Conservation (phyloP, 768 basidiomycete species). For the Tricholoma matsutake region DNA sequence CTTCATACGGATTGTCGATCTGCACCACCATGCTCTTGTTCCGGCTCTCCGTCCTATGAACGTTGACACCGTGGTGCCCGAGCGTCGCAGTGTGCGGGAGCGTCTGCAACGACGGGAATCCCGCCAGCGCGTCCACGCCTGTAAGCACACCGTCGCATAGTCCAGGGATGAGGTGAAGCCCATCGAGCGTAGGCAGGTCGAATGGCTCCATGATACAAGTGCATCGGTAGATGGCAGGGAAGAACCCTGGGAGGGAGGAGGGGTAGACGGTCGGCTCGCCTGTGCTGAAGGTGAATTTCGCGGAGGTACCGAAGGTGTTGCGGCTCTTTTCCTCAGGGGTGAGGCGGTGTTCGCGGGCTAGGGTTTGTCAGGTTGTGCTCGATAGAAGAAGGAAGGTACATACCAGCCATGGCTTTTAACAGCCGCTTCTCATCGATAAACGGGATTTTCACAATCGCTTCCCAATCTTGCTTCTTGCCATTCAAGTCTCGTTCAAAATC, state of each 20-base stretch:
- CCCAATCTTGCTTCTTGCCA: slow-evolving; percentile 99
- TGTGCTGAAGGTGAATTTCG: slow-evolving; percentile 68
- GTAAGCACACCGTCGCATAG: slow-evolving; percentile 86
- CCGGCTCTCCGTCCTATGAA: slow-evolving; percentile 85
- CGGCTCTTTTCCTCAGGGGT: slow-evolving; percentile 71
- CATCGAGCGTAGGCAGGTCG: slow-evolving; percentile 83
- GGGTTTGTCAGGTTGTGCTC: slow-evolving; percentile 1
- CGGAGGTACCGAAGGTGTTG: slow-evolving; percentile 79
- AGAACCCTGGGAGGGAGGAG: slow-evolving; percentile 92
- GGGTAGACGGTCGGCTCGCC: slow-evolving; percentile 72
- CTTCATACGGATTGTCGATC: slow-evolving; percentile 73
- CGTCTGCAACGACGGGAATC: slow-evolving; percentile 94
- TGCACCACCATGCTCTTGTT: slow-evolving; percentile 94
- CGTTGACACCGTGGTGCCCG: slow-evolving; percentile 87
- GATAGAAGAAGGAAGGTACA: slow-evolving; percentile 22
- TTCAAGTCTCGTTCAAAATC: slow-evolving; percentile 94
- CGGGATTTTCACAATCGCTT: slow-evolving; percentile 97
- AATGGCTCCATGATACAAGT: slow-evolving; percentile 79
- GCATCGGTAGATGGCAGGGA: slow-evolving; percentile 83
- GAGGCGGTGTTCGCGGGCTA: slow-evolving; percentile 77
- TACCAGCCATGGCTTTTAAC: slow-evolving; percentile 79
- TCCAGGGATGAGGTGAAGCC: slow-evolving; percentile 82
- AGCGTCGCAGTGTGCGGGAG: slow-evolving; percentile 74
- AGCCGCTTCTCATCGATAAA: slow-evolving; percentile 87
- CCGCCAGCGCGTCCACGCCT: slow-evolving; percentile 83